A percentile compares a stretch with the other conserved stretches of the same genome.
These are phyloP conservation scores for Mucor velutinosus DNA, from an alignment of 371 early-diverging fungal species.

Conservation along the genomic window DNA sequence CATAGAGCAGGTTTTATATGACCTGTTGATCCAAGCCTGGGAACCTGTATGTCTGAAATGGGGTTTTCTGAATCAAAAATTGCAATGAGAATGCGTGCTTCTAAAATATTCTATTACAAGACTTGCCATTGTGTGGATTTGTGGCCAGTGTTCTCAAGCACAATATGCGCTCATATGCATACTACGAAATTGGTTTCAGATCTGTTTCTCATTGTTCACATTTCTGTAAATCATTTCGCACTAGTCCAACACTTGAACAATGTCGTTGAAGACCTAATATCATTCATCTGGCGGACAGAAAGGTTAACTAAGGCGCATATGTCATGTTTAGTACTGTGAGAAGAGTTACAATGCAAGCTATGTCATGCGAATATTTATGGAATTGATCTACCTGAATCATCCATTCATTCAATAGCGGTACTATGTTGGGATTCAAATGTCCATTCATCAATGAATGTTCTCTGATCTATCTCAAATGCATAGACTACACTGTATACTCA, in stretches of 20 bases:
- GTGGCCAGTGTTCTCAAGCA: background rate
- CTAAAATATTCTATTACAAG: background rate
- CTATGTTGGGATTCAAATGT: background rate
- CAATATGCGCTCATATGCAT: background rate
- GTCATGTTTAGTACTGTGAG: background rate
- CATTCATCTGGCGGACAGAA: background rate
- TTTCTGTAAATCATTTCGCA: background rate
- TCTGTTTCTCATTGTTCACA: background rate
- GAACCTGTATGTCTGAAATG: background rate
- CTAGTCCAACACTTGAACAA: background rate
- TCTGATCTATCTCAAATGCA: background rate
- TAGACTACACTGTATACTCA: background rate
- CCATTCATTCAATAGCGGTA: background rate
- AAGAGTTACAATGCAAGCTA: background rate
- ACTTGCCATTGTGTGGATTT: background rate
- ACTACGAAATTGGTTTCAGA: background rate
- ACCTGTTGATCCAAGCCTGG: background rate
- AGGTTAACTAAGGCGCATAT: background rate
- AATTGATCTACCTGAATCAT: background rate
- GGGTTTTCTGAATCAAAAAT: background rate
- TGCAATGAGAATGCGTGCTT: background rate
- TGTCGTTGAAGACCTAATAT: background rate
- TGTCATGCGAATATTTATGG: background rate
- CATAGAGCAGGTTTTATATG: background rate
- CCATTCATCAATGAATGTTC: background rate